A percentile compares a stretch with the other conserved stretches of the same genome.
Conservation (phyloP, 1,284 basidiomycete genomes). For the Apiotrichum akiyoshidainum region DNA sequence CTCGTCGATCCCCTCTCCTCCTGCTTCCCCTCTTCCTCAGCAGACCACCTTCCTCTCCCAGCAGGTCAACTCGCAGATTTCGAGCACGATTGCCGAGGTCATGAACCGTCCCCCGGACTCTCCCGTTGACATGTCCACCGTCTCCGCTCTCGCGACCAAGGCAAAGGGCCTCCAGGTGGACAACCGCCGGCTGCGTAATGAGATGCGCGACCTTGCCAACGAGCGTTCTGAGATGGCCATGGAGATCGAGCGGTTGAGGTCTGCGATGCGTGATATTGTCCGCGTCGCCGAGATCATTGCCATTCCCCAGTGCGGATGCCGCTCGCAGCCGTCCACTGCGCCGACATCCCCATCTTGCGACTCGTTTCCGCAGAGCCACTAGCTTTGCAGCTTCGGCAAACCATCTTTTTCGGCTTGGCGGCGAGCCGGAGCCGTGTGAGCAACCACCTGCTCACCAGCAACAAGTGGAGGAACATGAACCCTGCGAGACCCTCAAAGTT, state of each 20-base stretch:
- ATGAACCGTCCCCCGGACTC: not conserved
- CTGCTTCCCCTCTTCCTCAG: not conserved
- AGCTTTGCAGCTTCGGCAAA: too few species aligned
- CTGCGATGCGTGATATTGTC: constrained; percentile 4
- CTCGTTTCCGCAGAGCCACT: not conserved
- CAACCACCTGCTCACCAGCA: too few species aligned
- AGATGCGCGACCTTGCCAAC: not conserved
- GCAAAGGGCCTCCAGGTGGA: not conserved
- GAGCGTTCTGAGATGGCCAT: constrained; percentile 3
- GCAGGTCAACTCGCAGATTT: not conserved
- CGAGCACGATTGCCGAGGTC: not conserved
- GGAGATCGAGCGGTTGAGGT: constrained; percentile 4
- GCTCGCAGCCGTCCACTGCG: not conserved
- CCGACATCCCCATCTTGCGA: not conserved
- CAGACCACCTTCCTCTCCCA: not conserved
- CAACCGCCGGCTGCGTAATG: constrained; percentile 1
- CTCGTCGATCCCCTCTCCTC: not conserved
- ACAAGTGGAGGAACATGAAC: too few species aligned
- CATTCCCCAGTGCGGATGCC: not conserved
- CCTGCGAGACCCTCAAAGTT: too few species aligned
- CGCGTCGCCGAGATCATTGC: constrained; percentile 6
- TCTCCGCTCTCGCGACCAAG: not conserved
- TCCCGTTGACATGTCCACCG: not conserved
- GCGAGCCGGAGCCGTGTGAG: too few species aligned
- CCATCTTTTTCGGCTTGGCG: too few species aligned